Percentiles rank a stretch among this genome's conserved stretches.
These are phyloP conservation scores for Fusarium tuaranense DNA, from an alignment of 2,329 filamentous ascomycete genomes.

Conservation along the genomic window DNA sequence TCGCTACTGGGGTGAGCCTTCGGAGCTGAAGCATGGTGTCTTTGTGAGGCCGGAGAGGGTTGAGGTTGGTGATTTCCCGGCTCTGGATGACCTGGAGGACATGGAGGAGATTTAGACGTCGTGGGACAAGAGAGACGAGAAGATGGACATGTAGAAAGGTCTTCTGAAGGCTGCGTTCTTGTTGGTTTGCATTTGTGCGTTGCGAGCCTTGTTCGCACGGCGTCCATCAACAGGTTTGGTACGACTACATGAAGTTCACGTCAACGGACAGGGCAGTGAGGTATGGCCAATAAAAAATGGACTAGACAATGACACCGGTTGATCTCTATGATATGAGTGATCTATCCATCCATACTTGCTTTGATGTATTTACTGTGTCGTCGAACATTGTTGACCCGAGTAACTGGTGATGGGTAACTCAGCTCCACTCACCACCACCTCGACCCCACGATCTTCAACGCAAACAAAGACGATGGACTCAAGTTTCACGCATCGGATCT, in stretches of 20 bases:
- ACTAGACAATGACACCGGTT: neutral
- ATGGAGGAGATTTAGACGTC: slow-evolving; percentile 75
- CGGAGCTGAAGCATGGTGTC: slow-evolving; percentile 76
- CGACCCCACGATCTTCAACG: neutral
- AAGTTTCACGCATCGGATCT: slow-evolving; percentile 3
- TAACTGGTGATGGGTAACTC: neutral
- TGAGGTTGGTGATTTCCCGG: slow-evolving; percentile 79
- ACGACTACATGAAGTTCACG: neutral
- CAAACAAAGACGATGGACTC: neutral
- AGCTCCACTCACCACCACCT: neutral
- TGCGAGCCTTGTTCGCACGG: neutral
- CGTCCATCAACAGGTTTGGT: neutral
- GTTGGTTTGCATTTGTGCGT: neutral
- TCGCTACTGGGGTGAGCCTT: slow-evolving; percentile 77
- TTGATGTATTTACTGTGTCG: neutral
- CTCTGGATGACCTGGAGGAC: slow-evolving; percentile 79
- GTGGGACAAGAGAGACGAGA: neutral
- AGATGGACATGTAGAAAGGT: neutral
- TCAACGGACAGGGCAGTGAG: neutral
- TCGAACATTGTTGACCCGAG: neutral
- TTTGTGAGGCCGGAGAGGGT: slow-evolving; percentile 84
- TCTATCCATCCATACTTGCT: neutral
- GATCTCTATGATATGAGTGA: neutral
- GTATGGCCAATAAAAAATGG: neutral
- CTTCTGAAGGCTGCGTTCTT: neutral